Percentiles rank a stretch among this genome's conserved stretches.
Evolutionary conservation across 2,329 filamentous ascomycete genomes (phyloP).

Genomic region (Drechslera avenae): DNA sequence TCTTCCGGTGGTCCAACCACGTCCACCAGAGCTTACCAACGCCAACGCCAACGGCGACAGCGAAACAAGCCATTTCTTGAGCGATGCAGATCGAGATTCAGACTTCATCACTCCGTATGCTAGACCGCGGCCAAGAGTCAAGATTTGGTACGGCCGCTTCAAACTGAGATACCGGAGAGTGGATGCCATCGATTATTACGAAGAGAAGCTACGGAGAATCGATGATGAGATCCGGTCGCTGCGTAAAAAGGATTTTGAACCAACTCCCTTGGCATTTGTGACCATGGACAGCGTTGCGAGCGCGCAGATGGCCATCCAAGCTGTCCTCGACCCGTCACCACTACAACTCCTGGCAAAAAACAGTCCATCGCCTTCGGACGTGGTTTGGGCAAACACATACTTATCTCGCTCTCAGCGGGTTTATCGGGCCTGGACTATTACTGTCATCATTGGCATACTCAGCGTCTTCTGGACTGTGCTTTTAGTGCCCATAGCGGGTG

Average conservation of each 20-base stretch:
- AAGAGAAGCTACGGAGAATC: slow-evolving; percentile 77
- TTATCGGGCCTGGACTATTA: slow-evolving; percentile 81
- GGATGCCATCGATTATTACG: slow-evolving; percentile 93
- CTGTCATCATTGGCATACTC: slow-evolving; percentile 78
- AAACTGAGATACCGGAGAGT: slow-evolving; percentile 72
- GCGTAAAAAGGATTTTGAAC: slow-evolving; percentile 74
- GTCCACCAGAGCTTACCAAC: slow-evolving; percentile 41
- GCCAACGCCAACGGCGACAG: slow-evolving; percentile 50
- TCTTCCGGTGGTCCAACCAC: slow-evolving; percentile 58
- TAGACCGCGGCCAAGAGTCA: slow-evolving; percentile 67
- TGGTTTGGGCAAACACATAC: slow-evolving; percentile 97
- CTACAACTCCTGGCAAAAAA: slow-evolving; percentile 82
- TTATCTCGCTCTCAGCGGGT: slow-evolving; percentile 74
- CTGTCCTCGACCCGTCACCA: slow-evolving; percentile 87
- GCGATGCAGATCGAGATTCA: slow-evolving; percentile 48
- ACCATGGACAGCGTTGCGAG: slow-evolving; percentile 96
- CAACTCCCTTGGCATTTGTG: slow-evolving; percentile 88
- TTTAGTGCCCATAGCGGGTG: slow-evolving; percentile 76
- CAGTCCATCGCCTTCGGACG: slow-evolving; percentile 85
- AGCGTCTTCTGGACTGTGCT: slow-evolving; percentile 88
- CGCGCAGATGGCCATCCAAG: slow-evolving; percentile 93
- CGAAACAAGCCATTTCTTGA: slow-evolving; percentile 66
- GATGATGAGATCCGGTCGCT: slow-evolving; percentile 75
- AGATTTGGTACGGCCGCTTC: slow-evolving; percentile 79
- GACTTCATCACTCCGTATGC: slow-evolving; percentile 53